Evolutionary conservation across 2,329 filamentous ascomycete genomes (phyloP).

Genomic region (Sporothrix variecibatus): DNA sequence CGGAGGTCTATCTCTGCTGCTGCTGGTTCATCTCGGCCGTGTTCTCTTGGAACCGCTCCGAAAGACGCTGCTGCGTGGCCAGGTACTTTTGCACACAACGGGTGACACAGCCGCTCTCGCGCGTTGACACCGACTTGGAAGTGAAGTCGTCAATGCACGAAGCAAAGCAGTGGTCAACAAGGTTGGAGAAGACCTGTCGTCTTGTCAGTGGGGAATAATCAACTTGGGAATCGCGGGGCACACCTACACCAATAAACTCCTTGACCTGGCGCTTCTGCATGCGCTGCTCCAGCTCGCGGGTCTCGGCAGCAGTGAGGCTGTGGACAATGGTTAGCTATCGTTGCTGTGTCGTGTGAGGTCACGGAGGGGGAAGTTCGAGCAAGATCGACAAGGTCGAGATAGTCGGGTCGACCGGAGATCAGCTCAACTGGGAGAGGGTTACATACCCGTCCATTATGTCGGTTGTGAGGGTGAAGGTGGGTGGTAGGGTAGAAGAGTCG

Average conservation of each 20-base stretch:
- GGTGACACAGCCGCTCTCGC: slow-evolving; percentile 89
- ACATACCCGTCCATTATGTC: slow-evolving; percentile 34
- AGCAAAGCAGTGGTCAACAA: slow-evolving; percentile 89
- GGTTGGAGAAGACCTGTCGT: slow-evolving; percentile 62
- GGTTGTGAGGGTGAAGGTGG: not conserved
- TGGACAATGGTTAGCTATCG: slow-evolving; percentile 17
- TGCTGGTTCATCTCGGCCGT: slow-evolving; percentile 61
- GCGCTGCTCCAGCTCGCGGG: slow-evolving; percentile 88
- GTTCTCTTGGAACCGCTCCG: slow-evolving; percentile 81
- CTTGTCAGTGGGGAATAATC: too few species aligned
- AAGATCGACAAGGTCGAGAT: not conserved
- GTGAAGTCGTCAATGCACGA: slow-evolving; percentile 98
- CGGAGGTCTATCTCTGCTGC: slow-evolving; percentile 40
- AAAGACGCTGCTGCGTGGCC: slow-evolving; percentile 85
- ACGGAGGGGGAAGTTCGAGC: not conserved
- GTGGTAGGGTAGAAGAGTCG: not conserved
- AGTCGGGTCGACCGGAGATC: not conserved
- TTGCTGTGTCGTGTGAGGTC: not conserved
- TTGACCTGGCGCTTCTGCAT: slow-evolving; percentile 99
- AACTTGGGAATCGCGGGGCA: slow-evolving; percentile 36
- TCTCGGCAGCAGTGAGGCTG: slow-evolving; percentile 31
- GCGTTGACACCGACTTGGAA: slow-evolving; percentile 85
- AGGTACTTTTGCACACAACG: slow-evolving; percentile 96
- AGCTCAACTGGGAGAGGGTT: not conserved
- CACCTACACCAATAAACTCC: slow-evolving; percentile 92